Evolutionary conservation across 371 early-diverging fungal species (phyloP).

Genomic region (Rhizopus stolonifer): DNA sequence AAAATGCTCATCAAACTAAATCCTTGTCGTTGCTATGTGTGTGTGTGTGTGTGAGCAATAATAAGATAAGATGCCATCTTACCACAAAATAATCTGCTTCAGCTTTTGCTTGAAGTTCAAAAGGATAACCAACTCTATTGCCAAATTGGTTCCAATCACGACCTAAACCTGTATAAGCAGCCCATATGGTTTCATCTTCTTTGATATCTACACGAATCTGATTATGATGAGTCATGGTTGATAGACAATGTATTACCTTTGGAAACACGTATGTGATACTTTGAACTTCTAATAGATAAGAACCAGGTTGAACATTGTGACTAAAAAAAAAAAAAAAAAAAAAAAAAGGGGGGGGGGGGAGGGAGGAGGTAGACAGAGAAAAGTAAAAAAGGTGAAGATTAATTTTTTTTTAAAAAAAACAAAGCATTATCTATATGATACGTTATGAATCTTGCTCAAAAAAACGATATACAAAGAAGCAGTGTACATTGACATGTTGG

Average conservation of each 20-base stretch:
- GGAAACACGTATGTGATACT: constrained; percentile 47
- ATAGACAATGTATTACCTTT: constrained; percentile 16
- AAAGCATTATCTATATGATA: too few species aligned
- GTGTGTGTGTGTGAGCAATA: too few species aligned
- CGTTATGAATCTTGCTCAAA: too few species aligned
- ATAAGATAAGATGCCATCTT: too few species aligned
- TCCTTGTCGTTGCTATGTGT: constrained; percentile 46
- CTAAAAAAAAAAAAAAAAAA: constrained; percentile 14
- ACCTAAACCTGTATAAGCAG: constrained; percentile 38
- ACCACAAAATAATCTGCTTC: constrained; percentile 50
- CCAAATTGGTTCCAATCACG: constrained; percentile 41
- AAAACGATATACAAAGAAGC: too few species aligned
- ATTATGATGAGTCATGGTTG: too few species aligned
- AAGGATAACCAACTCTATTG: constrained; percentile 33
- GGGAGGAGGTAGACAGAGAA: too few species aligned
- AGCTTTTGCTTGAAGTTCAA: constrained; percentile 43
- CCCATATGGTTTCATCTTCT: constrained; percentile 28
- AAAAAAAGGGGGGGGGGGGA: too few species aligned
- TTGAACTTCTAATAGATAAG: constrained; percentile 48
- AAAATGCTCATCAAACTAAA: constrained; percentile 47
- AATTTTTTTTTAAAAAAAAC: too few species aligned
- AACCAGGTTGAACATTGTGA: constrained; percentile 35
- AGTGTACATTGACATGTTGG: too few species aligned
- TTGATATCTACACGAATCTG: constrained; percentile 48
- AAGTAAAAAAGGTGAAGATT: too few species aligned